These are phyloP conservation scores for Trypanosoma congolense DNA, from an alignment of 208 protist genomes.

Conservation along the genomic window DNA sequence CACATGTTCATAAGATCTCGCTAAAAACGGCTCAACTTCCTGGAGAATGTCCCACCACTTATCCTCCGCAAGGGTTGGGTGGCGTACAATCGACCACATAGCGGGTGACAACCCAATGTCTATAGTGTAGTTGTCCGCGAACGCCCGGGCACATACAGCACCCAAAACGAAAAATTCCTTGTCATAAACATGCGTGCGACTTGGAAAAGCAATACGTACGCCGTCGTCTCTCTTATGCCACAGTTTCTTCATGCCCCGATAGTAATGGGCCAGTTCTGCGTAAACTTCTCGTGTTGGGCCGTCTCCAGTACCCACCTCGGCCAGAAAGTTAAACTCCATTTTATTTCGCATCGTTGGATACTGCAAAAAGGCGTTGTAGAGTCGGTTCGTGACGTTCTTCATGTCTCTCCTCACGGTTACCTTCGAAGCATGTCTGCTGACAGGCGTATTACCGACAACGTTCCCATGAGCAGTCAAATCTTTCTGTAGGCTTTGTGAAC, in stretches of 20 bases:
- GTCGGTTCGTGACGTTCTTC: slow-evolving; percentile 18
- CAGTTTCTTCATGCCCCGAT: slow-evolving; percentile 26
- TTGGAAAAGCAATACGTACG: slow-evolving; percentile 53
- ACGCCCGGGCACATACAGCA: slow-evolving; percentile 53
- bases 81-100: slow-evolving; percentile 49
- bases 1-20: slow-evolving; percentile 40
- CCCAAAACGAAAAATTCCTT: slow-evolving; percentile 74
- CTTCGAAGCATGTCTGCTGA: slow-evolving; percentile 55
- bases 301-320: slow-evolving; percentile 78
- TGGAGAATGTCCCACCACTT: slow-evolving; percentile 24
- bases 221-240: slow-evolving; percentile 69
- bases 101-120: slow-evolving; percentile 44
- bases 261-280: slow-evolving; percentile 55
- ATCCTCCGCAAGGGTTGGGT: not conserved
- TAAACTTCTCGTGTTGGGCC: slow-evolving; percentile 88
- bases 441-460: slow-evolving; percentile 43
- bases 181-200: slow-evolving; percentile 25
- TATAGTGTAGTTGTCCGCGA: slow-evolving; percentile 78
- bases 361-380: slow-evolving; percentile 42
- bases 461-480: slow-evolving; percentile 30
- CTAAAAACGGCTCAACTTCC: slow-evolving; percentile 48
- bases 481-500: slow-evolving; percentile 59
- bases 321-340: slow-evolving; percentile 72
- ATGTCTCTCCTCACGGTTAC: slow-evolving; percentile 38
- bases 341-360: slow-evolving; percentile 49